These are phyloP conservation scores for Magnolia kwangsiensis DNA, from an alignment of 164 flowering plant genomes.

Conservation along the genomic window DNA sequence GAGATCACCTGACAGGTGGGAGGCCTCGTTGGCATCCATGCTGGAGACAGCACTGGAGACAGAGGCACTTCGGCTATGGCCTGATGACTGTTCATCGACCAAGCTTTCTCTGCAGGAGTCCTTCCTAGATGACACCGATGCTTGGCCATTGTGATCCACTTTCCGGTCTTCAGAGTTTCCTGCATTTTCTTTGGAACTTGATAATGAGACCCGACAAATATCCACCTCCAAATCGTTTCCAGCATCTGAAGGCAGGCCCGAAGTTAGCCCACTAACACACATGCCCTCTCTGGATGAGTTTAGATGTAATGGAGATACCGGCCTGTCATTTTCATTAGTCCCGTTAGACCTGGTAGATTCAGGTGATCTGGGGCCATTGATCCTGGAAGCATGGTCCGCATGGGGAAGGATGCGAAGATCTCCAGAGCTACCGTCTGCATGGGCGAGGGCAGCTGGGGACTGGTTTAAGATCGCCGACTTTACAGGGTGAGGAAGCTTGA, in stretches of 20 bases:
- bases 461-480: slow-evolving; percentile 42
- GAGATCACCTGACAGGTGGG: slow-evolving; percentile 32
- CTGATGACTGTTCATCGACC: slow-evolving; percentile 19
- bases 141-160: slow-evolving; percentile 29
- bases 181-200: slow-evolving; percentile 40
- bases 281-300: slow-evolving; percentile 51
- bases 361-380: slow-evolving; percentile 35
- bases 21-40: slow-evolving; percentile 29
- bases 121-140: slow-evolving; percentile 29
- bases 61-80: slow-evolving; percentile 12
- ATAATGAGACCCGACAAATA: slow-evolving; percentile 34
- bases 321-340: slow-evolving; percentile 25
- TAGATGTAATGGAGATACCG: slow-evolving; percentile 46
- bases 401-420: slow-evolving; percentile 32
- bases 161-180: slow-evolving; percentile 25
- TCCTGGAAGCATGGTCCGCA: slow-evolving; percentile 23
- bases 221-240: slow-evolving; percentile 51
- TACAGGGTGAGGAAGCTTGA: slow-evolving; percentile 66
- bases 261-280: slow-evolving; percentile 23
- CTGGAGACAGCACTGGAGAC: slow-evolving; percentile 15
- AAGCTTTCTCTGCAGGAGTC: slow-evolving; percentile 31
- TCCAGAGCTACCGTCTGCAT: slow-evolving; percentile 37
- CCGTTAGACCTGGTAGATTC: slow-evolving; percentile 43
- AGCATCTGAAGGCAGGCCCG: not conserved
- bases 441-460: slow-evolving; percentile 43